These are phyloP conservation scores for Phytomonas francai DNA, from an alignment of 208 protist species.

Conservation along the genomic window DNA sequence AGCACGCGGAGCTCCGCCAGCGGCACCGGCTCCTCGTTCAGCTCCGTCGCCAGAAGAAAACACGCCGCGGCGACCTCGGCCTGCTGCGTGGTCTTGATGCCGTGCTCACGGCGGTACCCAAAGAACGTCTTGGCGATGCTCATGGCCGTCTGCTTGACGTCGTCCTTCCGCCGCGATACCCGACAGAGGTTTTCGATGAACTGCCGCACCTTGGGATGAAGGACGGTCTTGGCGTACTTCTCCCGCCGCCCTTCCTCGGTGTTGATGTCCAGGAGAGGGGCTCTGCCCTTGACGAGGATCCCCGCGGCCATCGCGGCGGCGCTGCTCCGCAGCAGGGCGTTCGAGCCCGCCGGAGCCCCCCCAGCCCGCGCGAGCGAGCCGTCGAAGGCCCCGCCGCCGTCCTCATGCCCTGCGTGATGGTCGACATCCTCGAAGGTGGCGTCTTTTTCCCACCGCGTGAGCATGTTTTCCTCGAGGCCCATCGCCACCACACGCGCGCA, in stretches of 20 bases:
- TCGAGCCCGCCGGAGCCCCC: constrained; percentile 12
- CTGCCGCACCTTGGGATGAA: constrained; percentile 37
- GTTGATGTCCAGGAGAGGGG: constrained; percentile 7
- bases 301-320: constrained; percentile 32
- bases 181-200: constrained; percentile 45
- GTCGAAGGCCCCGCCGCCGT: constrained; percentile 4
- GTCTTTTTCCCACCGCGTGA: constrained; percentile 63
- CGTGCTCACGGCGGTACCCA: constrained; percentile 38
- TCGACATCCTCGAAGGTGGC: constrained; percentile 66
- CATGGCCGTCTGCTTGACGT: constrained; percentile 33
- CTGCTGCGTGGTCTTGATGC: constrained; percentile 36
- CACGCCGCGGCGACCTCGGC: constrained; percentile 57
- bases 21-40: constrained; percentile 42
- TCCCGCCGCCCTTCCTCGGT: constrained; percentile 6
- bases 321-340: constrained; percentile 10
- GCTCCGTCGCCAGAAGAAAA: constrained; percentile 58
- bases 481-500: constrained; percentile 71
- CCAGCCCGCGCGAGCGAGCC: constrained; percentile 11
- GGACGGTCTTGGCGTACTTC: constrained; percentile 27
- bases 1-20: constrained; percentile 51
- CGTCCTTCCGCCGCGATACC: constrained; percentile 28
- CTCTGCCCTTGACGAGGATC: constrained; percentile 6
- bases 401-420: constrained; percentile 19
- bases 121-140: constrained; percentile 43
- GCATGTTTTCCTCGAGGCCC: constrained; percentile 66